These are phyloP conservation scores for Metschnikowia cerradonensis DNA, from an alignment of 805 yeast species.

Conservation along the genomic window DNA sequence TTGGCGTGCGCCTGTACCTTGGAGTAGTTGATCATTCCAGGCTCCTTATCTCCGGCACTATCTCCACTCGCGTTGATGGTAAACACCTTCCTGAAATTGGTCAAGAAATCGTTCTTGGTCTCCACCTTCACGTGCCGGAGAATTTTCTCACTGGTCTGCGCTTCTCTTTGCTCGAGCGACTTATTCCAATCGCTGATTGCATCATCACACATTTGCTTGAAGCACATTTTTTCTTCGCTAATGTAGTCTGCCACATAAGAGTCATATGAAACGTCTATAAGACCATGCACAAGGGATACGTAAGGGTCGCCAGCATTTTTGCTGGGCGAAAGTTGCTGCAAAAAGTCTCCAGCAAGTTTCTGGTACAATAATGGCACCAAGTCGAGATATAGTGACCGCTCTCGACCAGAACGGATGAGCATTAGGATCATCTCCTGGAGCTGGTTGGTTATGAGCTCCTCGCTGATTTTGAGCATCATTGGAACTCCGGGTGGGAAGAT, in stretches of 20 bases:
- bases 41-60: background rate
- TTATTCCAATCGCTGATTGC: slow-evolving; percentile 32
- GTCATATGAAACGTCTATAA: slow-evolving; percentile 42
- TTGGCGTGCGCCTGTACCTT: slow-evolving; percentile 80
- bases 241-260: slow-evolving; percentile 37
- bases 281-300: slow-evolving; percentile 26
- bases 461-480: slow-evolving; percentile 46
- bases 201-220: slow-evolving; percentile 23
- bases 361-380: slow-evolving; percentile 40
- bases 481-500: slow-evolving; percentile 44
- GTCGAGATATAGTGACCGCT: slow-evolving; percentile 27
- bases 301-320: slow-evolving; percentile 38
- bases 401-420: slow-evolving; percentile 26
- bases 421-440: slow-evolving; percentile 30
- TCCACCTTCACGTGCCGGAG: slow-evolving; percentile 47
- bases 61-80: slow-evolving; percentile 17
- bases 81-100: slow-evolving; percentile 64
- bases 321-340: slow-evolving; percentile 25
- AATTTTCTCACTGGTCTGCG: slow-evolving; percentile 44
- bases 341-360: slow-evolving; percentile 23
- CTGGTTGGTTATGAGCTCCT: slow-evolving; percentile 41
- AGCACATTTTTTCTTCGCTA: slow-evolving; percentile 31
- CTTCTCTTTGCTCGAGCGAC: slow-evolving; percentile 40
- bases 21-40: slow-evolving; percentile 33
- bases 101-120: slow-evolving; percentile 54